Evolutionary conservation across 1,284 basidiomycete species (phyloP).

Genomic region (Austroboletus sp.): DNA sequence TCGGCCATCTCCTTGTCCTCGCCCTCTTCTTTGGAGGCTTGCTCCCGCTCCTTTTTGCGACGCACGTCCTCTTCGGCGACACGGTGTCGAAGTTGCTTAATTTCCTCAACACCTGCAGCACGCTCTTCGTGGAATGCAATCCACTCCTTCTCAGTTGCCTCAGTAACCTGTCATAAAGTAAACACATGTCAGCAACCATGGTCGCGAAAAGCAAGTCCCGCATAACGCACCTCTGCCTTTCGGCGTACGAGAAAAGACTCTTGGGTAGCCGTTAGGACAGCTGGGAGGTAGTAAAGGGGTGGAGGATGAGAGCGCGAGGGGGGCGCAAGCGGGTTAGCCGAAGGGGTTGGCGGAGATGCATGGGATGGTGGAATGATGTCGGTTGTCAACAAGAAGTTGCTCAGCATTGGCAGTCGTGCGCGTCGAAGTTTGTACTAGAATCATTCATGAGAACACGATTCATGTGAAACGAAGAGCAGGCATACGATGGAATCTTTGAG

Average conservation of each 20-base stretch:
- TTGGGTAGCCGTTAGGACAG: conserved; percentile 60
- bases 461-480: conserved; percentile 10
- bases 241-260: conserved; percentile 57
- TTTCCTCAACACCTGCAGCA: conserved; percentile 52
- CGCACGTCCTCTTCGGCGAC: conserved; percentile 53
- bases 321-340: conserved; percentile 42
- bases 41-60: conserved; percentile 43
- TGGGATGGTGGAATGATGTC: conserved; percentile 50
- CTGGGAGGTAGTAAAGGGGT: conserved; percentile 70
- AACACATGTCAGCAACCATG: background rate
- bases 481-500: conserved; percentile 71
- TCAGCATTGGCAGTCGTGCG: conserved; percentile 59
- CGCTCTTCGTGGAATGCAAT: conserved; percentile 55
- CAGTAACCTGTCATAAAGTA: conserved; percentile 42
- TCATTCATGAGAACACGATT: conserved; percentile 1
- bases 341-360: conserved; percentile 24
- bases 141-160: conserved; percentile 66
- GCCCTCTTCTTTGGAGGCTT: conserved; percentile 35
- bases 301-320: conserved; percentile 62
- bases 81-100: conserved; percentile 52
- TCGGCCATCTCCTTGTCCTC: conserved; percentile 28
- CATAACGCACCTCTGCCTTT: conserved; percentile 51
- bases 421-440: conserved; percentile 63
- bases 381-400: conserved; percentile 70
- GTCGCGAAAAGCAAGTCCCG: background rate